Base-by-base conservation (phyloP, 2,329 filamentous ascomycete genomes). In the Biscogniauxia mediterranea region DNA sequence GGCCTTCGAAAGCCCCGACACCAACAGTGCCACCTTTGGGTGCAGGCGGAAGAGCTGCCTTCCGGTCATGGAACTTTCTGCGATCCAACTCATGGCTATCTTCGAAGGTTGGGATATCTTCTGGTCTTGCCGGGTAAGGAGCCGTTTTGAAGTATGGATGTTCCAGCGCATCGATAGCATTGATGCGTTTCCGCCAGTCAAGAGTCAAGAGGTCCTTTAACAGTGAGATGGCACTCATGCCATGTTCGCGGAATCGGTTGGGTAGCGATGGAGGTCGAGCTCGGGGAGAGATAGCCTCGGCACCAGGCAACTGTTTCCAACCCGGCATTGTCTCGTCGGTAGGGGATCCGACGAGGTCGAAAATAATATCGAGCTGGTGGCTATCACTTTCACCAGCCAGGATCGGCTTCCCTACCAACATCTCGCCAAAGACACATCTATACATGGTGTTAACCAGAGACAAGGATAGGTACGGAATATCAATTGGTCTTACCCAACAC, bases 11-110 rank as follows among this genome's bases (percentile, higher is more conserved):
- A 1, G 81, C 80, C n/a, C 86, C 87, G 70, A 92, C 87, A 15
- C 94, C 94, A 2, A 97, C 93, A 1, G 92, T 93, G 3, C 92
- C 94, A 13, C 93, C 94, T 68, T 94, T 93, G 0, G 95, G 95
- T 0, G 94, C 95, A 13, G 95, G 94, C 3, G 94, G 94, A 11
- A 94, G 83, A 21, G 89, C 90, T 21, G 90, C 90, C 71, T 92
- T 92, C 70, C 95, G 89, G 61, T 93, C 90, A 67, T 96, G 89
- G 69, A 93, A 94, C 76, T 94, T 96, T 74, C 93, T 87, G 56
- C 94, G 86, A 74, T 99, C 95, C n/a, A 98, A 81, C 76, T 99
- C 95, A 76, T 99, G 95, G 52, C 93, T 97, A 70, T 97, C 94
- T 73, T 96, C 92, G 71, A 97, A 98, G 17, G 81, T 85, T 1